Evolutionary conservation across 441 rosid species (phyloP), one percentile per base, ranked within the genome.

Genomic region (Syzygium malaccense): DNA sequence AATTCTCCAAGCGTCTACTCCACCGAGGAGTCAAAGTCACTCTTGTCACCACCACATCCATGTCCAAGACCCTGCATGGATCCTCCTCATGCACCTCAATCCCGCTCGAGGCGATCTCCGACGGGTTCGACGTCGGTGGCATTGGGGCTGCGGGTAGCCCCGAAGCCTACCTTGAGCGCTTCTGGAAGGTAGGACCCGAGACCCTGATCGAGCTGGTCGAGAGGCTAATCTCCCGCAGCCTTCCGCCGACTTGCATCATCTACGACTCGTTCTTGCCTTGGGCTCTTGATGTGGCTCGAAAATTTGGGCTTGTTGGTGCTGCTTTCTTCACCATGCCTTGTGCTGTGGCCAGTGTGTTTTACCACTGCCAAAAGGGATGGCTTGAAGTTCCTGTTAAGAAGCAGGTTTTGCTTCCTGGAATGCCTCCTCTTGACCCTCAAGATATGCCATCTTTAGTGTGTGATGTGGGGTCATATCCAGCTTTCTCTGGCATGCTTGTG

Each of bases 1-100:
- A 95, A 79, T 92, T 95, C 86, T 85, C 90, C 19, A 95, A 95
- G 87, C 94, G 95, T 33, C 89, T 95, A 54, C 89, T 90, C 84
- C 87, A 88, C 87, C 92, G 92, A 58, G 94, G 95, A 15, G 66
- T 92, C 28, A 90, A 91, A 32, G 87, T 86, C 87, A 92, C 93
- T 3, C 30, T 92, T 13, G 91, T 85, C 60, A 89, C 51, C 58
- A 89, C 93, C 7, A 11, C 23, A 25, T 86, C 32, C 79, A 85
- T 86, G 30, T 66, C 87, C 90, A 89, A 60, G 33, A 30, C 93
- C 88, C 66, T 91, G 58, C 87, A 75, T 26, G 20, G 62, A 57
- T 57, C 55, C 23, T 8, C 51, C 32, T 8, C 87, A 6, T 25
- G 48, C 18, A 19, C 53, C 20, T 60, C 87, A n/a, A 56, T 48